These are phyloP conservation scores for Backusella tarrabulga DNA, from an alignment of 192 early-diverging fungal genomes.

Conservation along the genomic window DNA sequence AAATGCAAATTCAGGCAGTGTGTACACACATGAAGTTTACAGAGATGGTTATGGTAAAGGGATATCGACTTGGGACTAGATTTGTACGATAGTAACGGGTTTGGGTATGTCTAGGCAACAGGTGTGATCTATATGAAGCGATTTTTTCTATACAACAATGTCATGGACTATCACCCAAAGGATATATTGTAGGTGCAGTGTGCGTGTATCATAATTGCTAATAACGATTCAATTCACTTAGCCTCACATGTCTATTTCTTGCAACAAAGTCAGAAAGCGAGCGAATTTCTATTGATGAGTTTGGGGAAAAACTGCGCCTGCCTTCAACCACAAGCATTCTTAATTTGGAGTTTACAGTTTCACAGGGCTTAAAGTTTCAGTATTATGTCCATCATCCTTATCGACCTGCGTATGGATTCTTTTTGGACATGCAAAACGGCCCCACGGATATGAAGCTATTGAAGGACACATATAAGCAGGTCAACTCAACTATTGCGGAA, in stretches of 20 bases:
- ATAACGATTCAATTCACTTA: conserved; percentile 11
- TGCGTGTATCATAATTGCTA: neutral
- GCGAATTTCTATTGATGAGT: conserved; percentile 73
- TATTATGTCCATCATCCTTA: conserved; percentile 74
- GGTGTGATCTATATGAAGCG: conserved; percentile 81
- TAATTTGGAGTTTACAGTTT: conserved; percentile 64
- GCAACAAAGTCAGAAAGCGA: conserved; percentile 76
- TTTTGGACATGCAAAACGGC: conserved; percentile 65
- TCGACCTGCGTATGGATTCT: conserved; percentile 66
- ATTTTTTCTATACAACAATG: conserved; percentile 76
- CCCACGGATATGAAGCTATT: conserved; percentile 43
- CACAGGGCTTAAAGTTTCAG: conserved; percentile 74
- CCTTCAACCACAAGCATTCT: conserved; percentile 54
- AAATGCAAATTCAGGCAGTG: conserved; percentile 45
- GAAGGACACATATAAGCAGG: conserved; percentile 54
- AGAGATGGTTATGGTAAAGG: conserved; percentile 41
- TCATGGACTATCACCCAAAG: conserved; percentile 81
- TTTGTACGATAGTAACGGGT: neutral
- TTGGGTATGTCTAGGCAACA: conserved; percentile 57
- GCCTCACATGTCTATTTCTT: conserved; percentile 71
- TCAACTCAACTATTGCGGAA: conserved; percentile 50
- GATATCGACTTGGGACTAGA: neutral
- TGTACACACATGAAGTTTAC: conserved; percentile 44
- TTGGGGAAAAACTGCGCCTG: conserved; percentile 49
- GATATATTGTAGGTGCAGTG: conserved; percentile 54